Conservation (phyloP, 192 early-diverging fungal species). For the Coemansia furcata region DNA sequence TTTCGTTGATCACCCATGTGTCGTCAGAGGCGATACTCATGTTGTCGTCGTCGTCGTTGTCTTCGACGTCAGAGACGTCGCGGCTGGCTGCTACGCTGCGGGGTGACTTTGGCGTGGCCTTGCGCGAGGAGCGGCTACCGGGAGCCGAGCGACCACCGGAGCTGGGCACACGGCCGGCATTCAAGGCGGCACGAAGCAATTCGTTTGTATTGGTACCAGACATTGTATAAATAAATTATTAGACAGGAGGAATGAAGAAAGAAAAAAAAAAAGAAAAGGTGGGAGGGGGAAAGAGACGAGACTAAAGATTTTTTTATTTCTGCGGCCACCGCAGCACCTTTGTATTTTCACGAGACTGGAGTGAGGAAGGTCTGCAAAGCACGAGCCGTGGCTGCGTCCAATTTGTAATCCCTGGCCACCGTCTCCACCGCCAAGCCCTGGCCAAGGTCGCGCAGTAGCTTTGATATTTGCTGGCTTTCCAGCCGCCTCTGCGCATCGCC, state of each 20-base stretch:
- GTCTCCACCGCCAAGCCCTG: neutral
- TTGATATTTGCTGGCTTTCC: conserved; percentile 5
- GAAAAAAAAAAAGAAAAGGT: neutral
- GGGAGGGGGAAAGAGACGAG: neutral
- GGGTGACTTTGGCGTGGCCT: conserved; percentile 20
- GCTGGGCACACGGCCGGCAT: conserved; percentile 25
- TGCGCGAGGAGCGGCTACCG: conserved; percentile 4
- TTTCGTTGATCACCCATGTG: conserved; percentile 15
- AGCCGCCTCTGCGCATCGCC: conserved; percentile 19
- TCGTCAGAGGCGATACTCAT: conserved; percentile 36
- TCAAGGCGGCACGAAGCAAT: conserved; percentile 17
- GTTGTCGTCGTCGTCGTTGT: conserved; percentile 7
- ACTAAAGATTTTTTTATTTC: neutral
- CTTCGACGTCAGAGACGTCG: conserved; percentile 31
- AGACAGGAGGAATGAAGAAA: neutral
- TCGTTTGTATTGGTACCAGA: conserved; percentile 21
- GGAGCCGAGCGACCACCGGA: conserved; percentile 13
- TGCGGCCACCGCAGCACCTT: neutral
- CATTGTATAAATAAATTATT: conserved; percentile 4
- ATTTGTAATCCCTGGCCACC: conserved; percentile 14
- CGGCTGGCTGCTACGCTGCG: conserved; percentile 20
- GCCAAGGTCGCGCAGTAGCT: conserved; percentile 3
- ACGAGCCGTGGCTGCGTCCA: conserved; percentile 13
- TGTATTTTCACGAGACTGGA: neutral
- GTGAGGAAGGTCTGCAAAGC: conserved; percentile 10